Evolutionary conservation across 257 asterid species (phyloP), one percentile per base, ranked within the genome.

Genomic region (Cordia subcordata): DNA sequence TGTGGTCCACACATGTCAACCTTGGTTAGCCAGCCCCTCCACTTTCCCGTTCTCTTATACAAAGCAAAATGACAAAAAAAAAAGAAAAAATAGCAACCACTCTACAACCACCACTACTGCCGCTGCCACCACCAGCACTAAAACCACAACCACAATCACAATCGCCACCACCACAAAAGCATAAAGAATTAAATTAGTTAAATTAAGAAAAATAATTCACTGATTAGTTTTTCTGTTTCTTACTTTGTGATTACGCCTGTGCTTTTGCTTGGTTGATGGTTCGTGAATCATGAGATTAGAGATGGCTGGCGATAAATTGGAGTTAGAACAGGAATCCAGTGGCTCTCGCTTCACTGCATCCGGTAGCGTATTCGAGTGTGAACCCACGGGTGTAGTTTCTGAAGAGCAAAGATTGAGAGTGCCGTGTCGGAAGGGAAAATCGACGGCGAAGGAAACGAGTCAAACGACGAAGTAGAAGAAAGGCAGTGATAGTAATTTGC

Each of bases 291-390:
- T 27, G 32, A 79, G 90, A 62, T 78, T 71, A 4, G 95, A 79
- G 71, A 59, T 71, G 8, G 71, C 70, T 49, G 85, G 87, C 19
- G 89, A 80, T 33, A 86, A 84, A 6, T 27, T 27, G 6, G 35
- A 6, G 35, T 27, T 27, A 27, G 35, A 27, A 56, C 77, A 81
- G 16, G 94, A 80, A 51, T 89, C 95, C 66, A 61, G 12, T 1
- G 86, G 95, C 77, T 93, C 97, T 55, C 72, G 84, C 77, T 92
- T 92, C 75, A 92, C 84, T 4, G 16, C 58, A 14, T 64, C n/a
- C n/a, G n/a, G 70, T 71, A 68, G 55, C 35, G 35, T 3, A 57
- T 70, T 77, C 18, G 76, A 66, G 55, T 66, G 49, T 5, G 73
- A 73, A 55, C 32, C 65, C 58, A 67, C 81, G 65, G 76, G 79